Percentiles rank a stretch among this genome's conserved stretches.
Evolutionary conservation across 306 rosid species (phyloP).

Genomic region (Biancaea sappan): DNA sequence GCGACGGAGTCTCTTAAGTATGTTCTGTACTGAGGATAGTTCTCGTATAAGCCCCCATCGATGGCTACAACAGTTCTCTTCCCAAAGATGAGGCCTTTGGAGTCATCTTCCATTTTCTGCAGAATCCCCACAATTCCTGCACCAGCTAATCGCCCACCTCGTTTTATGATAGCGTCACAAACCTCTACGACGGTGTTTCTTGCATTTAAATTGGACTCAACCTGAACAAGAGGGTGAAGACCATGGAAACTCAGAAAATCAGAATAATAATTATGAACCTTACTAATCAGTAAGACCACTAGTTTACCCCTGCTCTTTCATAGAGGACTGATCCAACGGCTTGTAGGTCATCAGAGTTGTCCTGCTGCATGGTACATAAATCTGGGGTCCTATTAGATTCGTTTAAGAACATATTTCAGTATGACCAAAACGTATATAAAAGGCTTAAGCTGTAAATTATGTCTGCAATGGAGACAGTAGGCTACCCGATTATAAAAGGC

Average conservation of each 20-base stretch:
- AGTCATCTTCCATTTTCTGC: slow-evolving; percentile 82
- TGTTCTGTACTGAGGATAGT: slow-evolving; percentile 80
- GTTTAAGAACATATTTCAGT: slow-evolving; percentile 17
- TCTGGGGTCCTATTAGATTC: slow-evolving; percentile 71
- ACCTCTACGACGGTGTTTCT: slow-evolving; percentile 80
- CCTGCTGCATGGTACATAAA: slow-evolving; percentile 84
- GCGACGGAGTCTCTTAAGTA: slow-evolving; percentile 61
- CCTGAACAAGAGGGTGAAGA: slow-evolving; percentile 40
- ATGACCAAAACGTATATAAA: not conserved
- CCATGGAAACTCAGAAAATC: not conserved
- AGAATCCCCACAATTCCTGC: slow-evolving; percentile 93
- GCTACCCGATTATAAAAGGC: slow-evolving; percentile 71
- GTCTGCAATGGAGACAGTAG: not conserved
- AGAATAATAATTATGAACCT: not conserved
- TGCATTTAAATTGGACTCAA: slow-evolving; percentile 58
- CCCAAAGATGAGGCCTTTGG: slow-evolving; percentile 59
- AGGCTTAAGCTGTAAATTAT: not conserved
- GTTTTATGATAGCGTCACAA: slow-evolving; percentile 75
- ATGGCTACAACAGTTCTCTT: slow-evolving; percentile 89
- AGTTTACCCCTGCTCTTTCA: slow-evolving; percentile 70
- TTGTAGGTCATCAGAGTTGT: slow-evolving; percentile 70
- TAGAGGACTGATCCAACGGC: slow-evolving; percentile 66
- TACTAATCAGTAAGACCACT: not conserved
- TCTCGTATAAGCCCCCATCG: slow-evolving; percentile 89
- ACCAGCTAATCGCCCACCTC: slow-evolving; percentile 95